These are phyloP conservation scores for Nemania sp. DNA, from an alignment of 2,329 filamentous ascomycete genomes.

Conservation along the genomic window DNA sequence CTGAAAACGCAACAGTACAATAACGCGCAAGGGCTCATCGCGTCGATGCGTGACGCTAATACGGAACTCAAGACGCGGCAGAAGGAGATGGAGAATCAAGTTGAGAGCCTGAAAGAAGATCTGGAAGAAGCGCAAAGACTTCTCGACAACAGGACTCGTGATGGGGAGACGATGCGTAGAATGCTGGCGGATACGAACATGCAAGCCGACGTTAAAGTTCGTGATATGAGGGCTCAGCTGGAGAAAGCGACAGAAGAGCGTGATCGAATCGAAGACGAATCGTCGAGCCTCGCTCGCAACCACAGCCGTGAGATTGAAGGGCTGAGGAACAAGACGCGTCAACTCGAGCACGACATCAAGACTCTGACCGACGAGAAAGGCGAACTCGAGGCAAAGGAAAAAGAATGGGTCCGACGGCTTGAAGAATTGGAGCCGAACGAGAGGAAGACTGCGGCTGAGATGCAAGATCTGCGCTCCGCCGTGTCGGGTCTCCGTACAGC, in stretches of 20 bases:
- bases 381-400: conserved; percentile 73
- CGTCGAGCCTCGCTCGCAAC: conserved; percentile 74
- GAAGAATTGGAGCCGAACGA: conserved; percentile 76
- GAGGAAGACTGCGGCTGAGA: conserved; percentile 71
- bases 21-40: conserved; percentile 82
- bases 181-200: conserved; percentile 86
- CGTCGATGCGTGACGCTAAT: conserved; percentile 91
- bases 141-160: conserved; percentile 83
- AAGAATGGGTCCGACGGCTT: conserved; percentile 72
- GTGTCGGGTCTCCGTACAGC: conserved; percentile 79
- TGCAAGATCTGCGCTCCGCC: conserved; percentile 73
- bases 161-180: conserved; percentile 92
- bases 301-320: conserved; percentile 86
- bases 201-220: conserved; percentile 77
- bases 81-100: conserved; percentile 82
- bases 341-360: conserved; percentile 78
- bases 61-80: conserved; percentile 88
- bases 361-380: conserved; percentile 75
- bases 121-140: conserved; percentile 85
- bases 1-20: conserved; percentile 85
- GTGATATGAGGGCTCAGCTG: conserved; percentile 87
- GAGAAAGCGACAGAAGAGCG: conserved; percentile 92
- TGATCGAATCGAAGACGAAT: conserved; percentile 90
- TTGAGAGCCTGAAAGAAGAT: conserved; percentile 90
- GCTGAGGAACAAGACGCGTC: conserved; percentile 75